Conservation (phyloP, 2,329 filamentous ascomycete species). For the Penicillium polonicum region DNA sequence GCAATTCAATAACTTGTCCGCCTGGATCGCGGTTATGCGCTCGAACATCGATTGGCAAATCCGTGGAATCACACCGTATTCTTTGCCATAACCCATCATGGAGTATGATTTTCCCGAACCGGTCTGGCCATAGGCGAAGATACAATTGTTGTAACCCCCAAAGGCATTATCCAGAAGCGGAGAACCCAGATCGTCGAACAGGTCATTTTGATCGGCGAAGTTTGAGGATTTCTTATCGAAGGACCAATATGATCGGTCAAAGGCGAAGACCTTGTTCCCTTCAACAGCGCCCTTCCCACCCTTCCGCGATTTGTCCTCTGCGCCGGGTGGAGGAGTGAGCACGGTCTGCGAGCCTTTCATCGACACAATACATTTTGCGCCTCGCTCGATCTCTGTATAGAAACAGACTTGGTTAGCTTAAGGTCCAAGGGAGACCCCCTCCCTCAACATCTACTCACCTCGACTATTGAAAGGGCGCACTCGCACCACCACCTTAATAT, state of each 20-base stretch:
- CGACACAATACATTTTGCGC: constrained; percentile 93
- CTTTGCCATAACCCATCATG: constrained; percentile 99
- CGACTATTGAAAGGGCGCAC: constrained; percentile 91
- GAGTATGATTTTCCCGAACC: constrained; percentile 98
- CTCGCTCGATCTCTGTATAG: constrained; percentile 75
- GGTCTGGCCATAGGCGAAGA: constrained; percentile 98
- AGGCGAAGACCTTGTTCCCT: constrained; percentile 83
- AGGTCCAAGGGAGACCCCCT: not conserved
- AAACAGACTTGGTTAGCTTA: constrained; percentile 10
- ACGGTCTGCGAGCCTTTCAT: constrained; percentile 94
- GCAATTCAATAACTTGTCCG: constrained; percentile 76
- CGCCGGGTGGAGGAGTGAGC: constrained; percentile 69
- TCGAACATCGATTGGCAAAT: constrained; percentile 99
- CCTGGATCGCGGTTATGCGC: constrained; percentile 68
- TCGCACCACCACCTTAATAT: constrained; percentile 99
- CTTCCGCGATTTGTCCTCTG: constrained; percentile 53
- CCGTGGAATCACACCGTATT: constrained; percentile 90
- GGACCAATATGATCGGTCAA: constrained; percentile 97
- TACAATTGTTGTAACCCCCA: constrained; percentile 98
- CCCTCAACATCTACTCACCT: constrained; percentile 57
- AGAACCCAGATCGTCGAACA: constrained; percentile 83
- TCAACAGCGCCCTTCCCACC: constrained; percentile 63
- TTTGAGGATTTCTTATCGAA: constrained; percentile 78
- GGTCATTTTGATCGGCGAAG: constrained; percentile 85
- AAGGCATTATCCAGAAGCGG: constrained; percentile 97